Evolutionary conservation across 2,329 filamentous ascomycete species (phyloP).

Genomic region (Leptosphaerulina australis): DNA sequence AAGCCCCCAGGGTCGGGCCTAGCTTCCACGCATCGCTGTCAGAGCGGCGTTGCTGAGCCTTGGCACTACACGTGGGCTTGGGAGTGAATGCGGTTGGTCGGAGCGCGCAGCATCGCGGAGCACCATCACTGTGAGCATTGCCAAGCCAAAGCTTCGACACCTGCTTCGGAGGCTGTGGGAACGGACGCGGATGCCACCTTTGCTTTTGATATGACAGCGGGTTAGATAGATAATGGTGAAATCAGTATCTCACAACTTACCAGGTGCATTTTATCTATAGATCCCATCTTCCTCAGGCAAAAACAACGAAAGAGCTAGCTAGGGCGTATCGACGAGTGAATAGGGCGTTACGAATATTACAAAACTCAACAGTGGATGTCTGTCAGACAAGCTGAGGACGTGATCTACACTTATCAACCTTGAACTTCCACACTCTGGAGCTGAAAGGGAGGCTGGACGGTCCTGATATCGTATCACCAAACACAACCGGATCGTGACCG

Average conservation of each 20-base stretch:
- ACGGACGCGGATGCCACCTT: conserved; percentile 7
- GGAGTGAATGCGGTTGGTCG: conserved; percentile 15
- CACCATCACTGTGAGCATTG: background rate
- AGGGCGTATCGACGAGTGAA: background rate
- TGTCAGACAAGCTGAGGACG: conserved; percentile 4
- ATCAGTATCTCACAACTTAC: background rate
- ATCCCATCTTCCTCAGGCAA: background rate
- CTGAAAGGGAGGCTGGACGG: background rate
- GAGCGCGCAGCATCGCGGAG: conserved; percentile 5
- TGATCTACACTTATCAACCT: background rate
- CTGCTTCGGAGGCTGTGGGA: conserved; percentile 3
- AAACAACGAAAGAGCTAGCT: conserved; percentile 3
- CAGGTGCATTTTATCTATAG: background rate
- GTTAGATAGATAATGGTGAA: conserved; percentile 6
- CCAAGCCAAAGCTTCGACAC: conserved; percentile 16
- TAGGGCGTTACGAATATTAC: background rate
- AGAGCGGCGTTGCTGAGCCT: conserved; percentile 13
- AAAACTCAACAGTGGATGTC: background rate
- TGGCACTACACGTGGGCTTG: conserved; percentile 17
- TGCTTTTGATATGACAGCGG: conserved; percentile 10
- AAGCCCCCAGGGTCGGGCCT: too few relatives aligned
- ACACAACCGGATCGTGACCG: background rate
- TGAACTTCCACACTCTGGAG: background rate
- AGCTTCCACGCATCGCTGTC: too few relatives aligned
- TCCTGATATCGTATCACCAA: background rate